Base-by-base conservation (phyloP, 805 yeast species). In the Candida nitratophila region DNA sequence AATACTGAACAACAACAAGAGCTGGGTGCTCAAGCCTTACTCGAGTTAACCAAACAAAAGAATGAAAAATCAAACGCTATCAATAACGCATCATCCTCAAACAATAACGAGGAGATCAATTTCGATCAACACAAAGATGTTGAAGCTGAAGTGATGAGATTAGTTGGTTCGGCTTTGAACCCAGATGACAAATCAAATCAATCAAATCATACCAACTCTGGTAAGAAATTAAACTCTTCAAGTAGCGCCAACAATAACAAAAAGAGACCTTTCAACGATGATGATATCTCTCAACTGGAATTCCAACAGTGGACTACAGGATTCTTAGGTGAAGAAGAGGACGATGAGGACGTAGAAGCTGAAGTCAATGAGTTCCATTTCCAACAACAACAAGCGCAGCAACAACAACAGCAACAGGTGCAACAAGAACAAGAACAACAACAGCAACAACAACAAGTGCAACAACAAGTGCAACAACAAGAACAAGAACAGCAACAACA, bases 81-180 rank as follows among this genome's bases (percentile, higher is more conserved):
- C 9, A 17, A 34, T 35, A 32, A 38, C 24, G 36, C 29, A 22
- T 40, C 26, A 15, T 15, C 21, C 6, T 15, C 21, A 8, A n/a
- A n/a, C n/a, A 24, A 24, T 24, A 24, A 24, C 27, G 41, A 29
- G 17, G 34, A 20, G 19, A 19, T 30, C 3, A 24, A 36, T 36
- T 36, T 36, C 11, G 37, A 43, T 37, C 24, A 44, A 10, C 68
- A 63, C 33, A 65, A 72, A 45, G 79, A 77, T 14, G 93, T 83
- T 3, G 93, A 83, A 54, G 93, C 85, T 16, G 93, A 89, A 0
- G 89, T 85, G 16, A 71, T 84, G 77, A 73, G 76, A 44, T 76
- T 77, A 51, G 91, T 83, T 14, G 87, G 84, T 17, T 84, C 82
- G 7, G 74, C 81, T 1, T 60, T 82, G 20, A 16, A 34, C n/a